Base-by-base conservation (phyloP, 768 basidiomycete genomes). In the Serpula lacrymans region DNA sequence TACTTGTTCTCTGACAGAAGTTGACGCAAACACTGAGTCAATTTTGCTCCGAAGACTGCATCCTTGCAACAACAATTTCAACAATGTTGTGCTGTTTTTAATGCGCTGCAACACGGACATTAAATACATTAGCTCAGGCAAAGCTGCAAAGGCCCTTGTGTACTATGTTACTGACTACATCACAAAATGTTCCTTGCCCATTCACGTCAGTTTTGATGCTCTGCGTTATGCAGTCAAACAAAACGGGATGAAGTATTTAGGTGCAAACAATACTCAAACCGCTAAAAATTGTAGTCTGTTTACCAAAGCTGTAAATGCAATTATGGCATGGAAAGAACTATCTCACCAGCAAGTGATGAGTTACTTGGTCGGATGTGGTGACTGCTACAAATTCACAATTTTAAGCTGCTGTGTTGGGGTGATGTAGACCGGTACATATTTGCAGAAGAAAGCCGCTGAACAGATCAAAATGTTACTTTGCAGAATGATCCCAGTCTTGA, bases 81-180 rank as follows among this genome's bases (percentile, higher is more conserved):
- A 49, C 17, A 38, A 48, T 1, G 13, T 42, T 0, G 12, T 49
- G 1, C 36, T 37, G 0, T 39, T 43, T 26, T 27, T 60, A 9
- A 24, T 51, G 27, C 16, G 48, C 22, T 55, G 45, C 24, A 57
- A 60, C 14, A 44, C 46, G 41, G 58, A 65, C 34, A 45, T 59
- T 6, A 62, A 65, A 32, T 61, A 47, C 33, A 59, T 68, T 16
- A 56, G 57, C 0, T 64, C 64, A 0, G 63, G 65, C 1, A 43
- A 49, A 13, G 53, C 55, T 4, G 62, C 62, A 0, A 65, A 60
- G 29, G 62, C 62, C 0, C 46, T 61, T 0, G 26, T 67, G 17
- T 65, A 55, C 37, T 68, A 68, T 29, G 47, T 68, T 5, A 65
- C 66, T 0, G 66, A 67, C 39, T 68, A 68, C 37, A 60, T 67